Base-by-base conservation (phyloP, 305 asterid genomes). In the Fraxinus velutina region DNA sequence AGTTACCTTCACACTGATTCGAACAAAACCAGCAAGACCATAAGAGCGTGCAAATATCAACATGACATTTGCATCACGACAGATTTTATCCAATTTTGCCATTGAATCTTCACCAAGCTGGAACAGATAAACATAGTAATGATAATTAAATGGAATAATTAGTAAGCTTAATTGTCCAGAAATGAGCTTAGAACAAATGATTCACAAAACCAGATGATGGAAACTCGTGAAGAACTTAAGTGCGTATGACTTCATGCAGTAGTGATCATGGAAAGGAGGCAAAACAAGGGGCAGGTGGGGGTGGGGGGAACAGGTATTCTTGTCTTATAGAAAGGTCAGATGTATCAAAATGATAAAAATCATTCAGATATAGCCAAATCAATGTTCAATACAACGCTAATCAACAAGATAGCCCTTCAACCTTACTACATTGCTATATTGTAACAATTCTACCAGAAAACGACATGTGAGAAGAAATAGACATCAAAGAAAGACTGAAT, bases 21-120 rank as follows among this genome's bases (percentile, higher is more conserved):
- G 94, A 33, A 92, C 93, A 83, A 92, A 85, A 79, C 99, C 99
- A 83, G 95, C 89, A 72, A 96, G 93, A 82, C 99, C 98, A 87
- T 93, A 93, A 78, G 98, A 96, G 78, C 98, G 98, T 74, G 98
- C 98, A 86, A 91, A 93, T 88, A 96, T 88, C 87, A 94, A 86
- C 84, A 88, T 84, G 87, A 93, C 91, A 89, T 93, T 94, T 80
- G 93, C 94, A 72, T 88, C 92, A 80, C 98, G 93, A 57, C 99
- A 94, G 72, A 94, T 96, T 84, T 84, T 89, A 75, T 96, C 99
- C 88, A 96, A 87, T 88, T 92, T 96, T 84, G 92, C 92, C 99
- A 96, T 93, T 13, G 92, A 90, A 81, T 86, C 84, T 88, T 94
- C 98, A 85, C 85, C 92, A 86, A 94, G 92, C 99, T 94, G 88